Evolutionary conservation across 2,329 filamentous ascomycete genomes (phyloP), one percentile per base, ranked within the genome.

Genomic region (Anthostomella pinea): DNA sequence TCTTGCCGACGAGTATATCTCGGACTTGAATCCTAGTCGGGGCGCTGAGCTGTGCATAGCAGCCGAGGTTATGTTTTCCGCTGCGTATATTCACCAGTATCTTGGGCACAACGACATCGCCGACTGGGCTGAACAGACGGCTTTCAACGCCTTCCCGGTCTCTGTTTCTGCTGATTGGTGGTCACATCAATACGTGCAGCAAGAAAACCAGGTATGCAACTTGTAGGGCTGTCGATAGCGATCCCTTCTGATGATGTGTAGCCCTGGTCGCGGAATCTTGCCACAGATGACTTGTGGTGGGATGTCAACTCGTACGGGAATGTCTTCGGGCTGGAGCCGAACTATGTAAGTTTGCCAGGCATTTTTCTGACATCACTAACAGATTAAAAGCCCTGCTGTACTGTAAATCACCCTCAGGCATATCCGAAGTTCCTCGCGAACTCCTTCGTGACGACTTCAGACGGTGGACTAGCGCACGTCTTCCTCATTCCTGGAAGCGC

Each of bases 331-430:
- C 56, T 74, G 1, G 70, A 73, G 36, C 68, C 69, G 2, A 67
- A 73, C 33, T 75, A 65, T 34, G 50, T 52, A 32, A 35, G 47
- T 41, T 14, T 26, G 5, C 16, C 15, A 17, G 8, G n/a, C 28
- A 29, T 17, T 16, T 13, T n/a, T n/a, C 14, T n/a, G 17, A 8
- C 13, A 17, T 18, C 25, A 15, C 42, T 35, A 35, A 40, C 24
- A 15, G 15, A 8, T 5, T 17, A 25, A 15, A 24, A 52, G 45
- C 65, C 66, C 3, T 77, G 73, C 56, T 77, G 73, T 51, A 73
- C 72, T 1, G 73, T 77, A 38, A 77, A 77, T 45, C 68, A 75
- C 49, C 69, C 67, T 0, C 72, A 77, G 51, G 73, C 68, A 3
- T 72, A 69, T 47, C 72, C 73, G 0, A 77, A 77, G 41, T 75